Evolutionary conservation across 805 yeast genomes (phyloP).

Genomic region (Hanseniaspora lachancei): DNA sequence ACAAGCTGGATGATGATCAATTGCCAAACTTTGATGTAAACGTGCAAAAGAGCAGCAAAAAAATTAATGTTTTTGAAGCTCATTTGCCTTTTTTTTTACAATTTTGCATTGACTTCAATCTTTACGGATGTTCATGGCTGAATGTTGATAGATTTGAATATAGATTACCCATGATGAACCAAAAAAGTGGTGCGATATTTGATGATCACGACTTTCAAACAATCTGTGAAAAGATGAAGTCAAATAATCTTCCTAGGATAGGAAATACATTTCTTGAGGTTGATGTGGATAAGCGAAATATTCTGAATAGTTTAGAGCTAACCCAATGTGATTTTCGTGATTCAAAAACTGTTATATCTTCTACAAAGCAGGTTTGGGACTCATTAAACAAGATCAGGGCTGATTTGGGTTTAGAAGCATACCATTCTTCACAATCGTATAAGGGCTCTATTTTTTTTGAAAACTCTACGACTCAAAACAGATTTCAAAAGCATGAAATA

Average conservation of each 20-base stretch:
- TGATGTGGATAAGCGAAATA: slow-evolving; percentile 50
- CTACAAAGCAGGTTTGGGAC: slow-evolving; percentile 42
- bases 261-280: slow-evolving; percentile 57
- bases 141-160: slow-evolving; percentile 36
- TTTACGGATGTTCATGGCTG: slow-evolving; percentile 77
- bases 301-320: slow-evolving; percentile 42
- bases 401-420: slow-evolving; percentile 6
- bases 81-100: slow-evolving; percentile 71
- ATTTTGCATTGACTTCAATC: slow-evolving; percentile 67
- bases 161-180: slow-evolving; percentile 40
- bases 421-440: slow-evolving; percentile 14
- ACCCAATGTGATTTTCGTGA: background rate
- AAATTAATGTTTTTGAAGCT: slow-evolving; percentile 51
- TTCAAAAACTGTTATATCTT: slow-evolving; percentile 26
- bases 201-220: slow-evolving; percentile 1
- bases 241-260: slow-evolving; percentile 33
- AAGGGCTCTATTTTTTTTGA: slow-evolving; percentile 8
- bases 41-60: slow-evolving; percentile 31
- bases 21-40: slow-evolving; percentile 19
- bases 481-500: slow-evolving; percentile 18
- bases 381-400: slow-evolving; percentile 4
- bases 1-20: slow-evolving; percentile 18
- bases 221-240: slow-evolving; percentile 17
- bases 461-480: slow-evolving; percentile 16
- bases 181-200: slow-evolving; percentile 19